These are phyloP conservation scores for Plasmodium vivax DNA, from an alignment of 169 alveolate species.

Conservation along the genomic window DNA sequence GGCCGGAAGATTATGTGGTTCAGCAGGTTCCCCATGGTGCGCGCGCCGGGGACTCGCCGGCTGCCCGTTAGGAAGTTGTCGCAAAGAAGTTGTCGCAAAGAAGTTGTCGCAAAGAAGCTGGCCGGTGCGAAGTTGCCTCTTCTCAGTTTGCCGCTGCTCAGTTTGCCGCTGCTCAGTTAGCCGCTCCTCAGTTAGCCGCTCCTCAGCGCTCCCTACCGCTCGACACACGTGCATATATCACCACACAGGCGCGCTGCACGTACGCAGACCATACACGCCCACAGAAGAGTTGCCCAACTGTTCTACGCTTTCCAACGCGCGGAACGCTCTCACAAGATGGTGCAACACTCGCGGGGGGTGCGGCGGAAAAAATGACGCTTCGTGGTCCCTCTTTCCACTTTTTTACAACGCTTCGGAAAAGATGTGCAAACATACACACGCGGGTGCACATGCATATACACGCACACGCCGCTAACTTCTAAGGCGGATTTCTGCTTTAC, in stretches of 20 bases:
- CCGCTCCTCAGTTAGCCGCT: too few species aligned
- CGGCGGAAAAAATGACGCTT: neutral
- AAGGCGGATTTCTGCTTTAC: neutral
- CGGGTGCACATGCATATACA: neutral
- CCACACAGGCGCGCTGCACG: neutral
- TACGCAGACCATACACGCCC: neutral
- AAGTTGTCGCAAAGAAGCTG: too few species aligned
- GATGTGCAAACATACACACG: neutral
- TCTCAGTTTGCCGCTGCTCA: too few species aligned
- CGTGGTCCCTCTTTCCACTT: neutral
- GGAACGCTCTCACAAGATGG: neutral
- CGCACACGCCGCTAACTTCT: neutral
- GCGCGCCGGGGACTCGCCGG: neutral
- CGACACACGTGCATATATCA: neutral
- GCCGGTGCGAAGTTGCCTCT: neutral
- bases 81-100: neutral
- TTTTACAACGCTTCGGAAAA: neutral
- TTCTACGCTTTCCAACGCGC: neutral
- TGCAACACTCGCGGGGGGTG: too few species aligned
- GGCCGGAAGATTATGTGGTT: constrained; percentile 81
- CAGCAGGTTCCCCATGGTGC: constrained; percentile 82
- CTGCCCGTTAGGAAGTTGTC: neutral
- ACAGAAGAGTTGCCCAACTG: neutral
- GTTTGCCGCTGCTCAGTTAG: too few species aligned
- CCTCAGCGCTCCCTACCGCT: neutral